Percentiles rank a stretch among this genome's conserved stretches.
Conservation (phyloP, 148 eudicot species). For the Limonium bicolor region DNA sequence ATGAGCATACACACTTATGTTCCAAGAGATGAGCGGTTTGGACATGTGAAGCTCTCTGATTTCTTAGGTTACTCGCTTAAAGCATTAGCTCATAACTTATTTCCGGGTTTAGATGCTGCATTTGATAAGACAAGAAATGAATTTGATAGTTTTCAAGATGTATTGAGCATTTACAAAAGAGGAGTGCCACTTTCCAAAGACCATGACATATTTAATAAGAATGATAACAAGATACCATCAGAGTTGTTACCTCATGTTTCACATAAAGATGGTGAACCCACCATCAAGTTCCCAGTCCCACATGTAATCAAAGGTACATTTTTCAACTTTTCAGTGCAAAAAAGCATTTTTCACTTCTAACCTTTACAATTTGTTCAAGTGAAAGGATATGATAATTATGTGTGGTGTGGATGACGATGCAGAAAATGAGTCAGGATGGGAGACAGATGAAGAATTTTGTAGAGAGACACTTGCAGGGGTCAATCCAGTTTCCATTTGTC, state of each 20-base stretch:
- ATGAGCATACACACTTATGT: slow-evolving; percentile 44
- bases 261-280: slow-evolving; percentile 36
- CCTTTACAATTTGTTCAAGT: background rate
- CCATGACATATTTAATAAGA: slow-evolving; percentile 12
- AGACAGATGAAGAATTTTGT: slow-evolving; percentile 77
- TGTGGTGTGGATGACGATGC: slow-evolving; percentile 6
- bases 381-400: too few species aligned
- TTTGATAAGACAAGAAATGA: slow-evolving; percentile 38
- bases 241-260: slow-evolving; percentile 41
- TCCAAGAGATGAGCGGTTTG: slow-evolving; percentile 73
- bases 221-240: slow-evolving; percentile 32
- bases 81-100: slow-evolving; percentile 36
- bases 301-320: slow-evolving; percentile 51
- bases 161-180: slow-evolving; percentile 37
- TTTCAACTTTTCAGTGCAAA: background rate
- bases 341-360: background rate
- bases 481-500: slow-evolving; percentile 50
- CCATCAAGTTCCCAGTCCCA: slow-evolving; percentile 56
- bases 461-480: slow-evolving; percentile 84
- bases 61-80: slow-evolving; percentile 44
- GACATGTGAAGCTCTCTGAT: slow-evolving; percentile 52
- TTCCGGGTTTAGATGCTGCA: slow-evolving; percentile 29
- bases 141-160: slow-evolving; percentile 53
- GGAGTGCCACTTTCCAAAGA: slow-evolving; percentile 35
- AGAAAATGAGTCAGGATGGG: slow-evolving; percentile 79